phyloP scores from a whole-genome alignment of 73 alveolate genomes.

The Paramecium sonneborni region DNA sequence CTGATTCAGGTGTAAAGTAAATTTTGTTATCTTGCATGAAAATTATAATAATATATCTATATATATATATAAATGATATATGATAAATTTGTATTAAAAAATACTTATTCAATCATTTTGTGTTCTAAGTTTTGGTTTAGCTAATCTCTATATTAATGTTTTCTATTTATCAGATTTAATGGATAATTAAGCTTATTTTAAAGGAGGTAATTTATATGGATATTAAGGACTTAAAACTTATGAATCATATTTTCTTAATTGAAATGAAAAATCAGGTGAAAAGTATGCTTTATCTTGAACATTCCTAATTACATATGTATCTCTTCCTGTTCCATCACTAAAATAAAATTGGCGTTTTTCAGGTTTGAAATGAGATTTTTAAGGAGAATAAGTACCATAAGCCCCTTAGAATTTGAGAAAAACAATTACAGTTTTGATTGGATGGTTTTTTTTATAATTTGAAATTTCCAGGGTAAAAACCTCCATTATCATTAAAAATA shows the following conservation, averaged over 20 bases:
- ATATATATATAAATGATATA: too few relatives aligned
- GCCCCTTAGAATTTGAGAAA: not conserved
- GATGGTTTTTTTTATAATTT: not conserved
- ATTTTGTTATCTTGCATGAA: not conserved
- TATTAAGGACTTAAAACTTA: not conserved
- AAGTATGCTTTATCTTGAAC: not conserved
- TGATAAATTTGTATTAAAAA: not conserved
- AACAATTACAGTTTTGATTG: not conserved
- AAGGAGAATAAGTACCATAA: slow-evolving; percentile 7
- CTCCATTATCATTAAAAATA: slow-evolving; percentile 55
- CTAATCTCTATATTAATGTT: not conserved
- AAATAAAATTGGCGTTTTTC: not conserved
- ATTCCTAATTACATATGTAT: slow-evolving; percentile 37
- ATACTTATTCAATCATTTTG: slow-evolving; percentile 7
- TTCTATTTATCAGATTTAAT: not conserved
- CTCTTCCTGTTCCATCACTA: slow-evolving; percentile 53
- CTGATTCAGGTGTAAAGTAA: too few relatives aligned
- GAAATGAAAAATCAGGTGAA: slow-evolving; percentile 14
- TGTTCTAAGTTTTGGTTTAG: slow-evolving; percentile 27
- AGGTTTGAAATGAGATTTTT: not conserved
- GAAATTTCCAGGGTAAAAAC: slow-evolving; percentile 31
- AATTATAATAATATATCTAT: too few relatives aligned
- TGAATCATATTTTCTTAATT: slow-evolving; percentile 32
- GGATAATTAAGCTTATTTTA: not conserved
- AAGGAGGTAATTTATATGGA: slow-evolving; percentile 47